Evolutionary conservation across 805 yeast genomes (phyloP).

Genomic region (Brettanomyces bruxellensis): DNA sequence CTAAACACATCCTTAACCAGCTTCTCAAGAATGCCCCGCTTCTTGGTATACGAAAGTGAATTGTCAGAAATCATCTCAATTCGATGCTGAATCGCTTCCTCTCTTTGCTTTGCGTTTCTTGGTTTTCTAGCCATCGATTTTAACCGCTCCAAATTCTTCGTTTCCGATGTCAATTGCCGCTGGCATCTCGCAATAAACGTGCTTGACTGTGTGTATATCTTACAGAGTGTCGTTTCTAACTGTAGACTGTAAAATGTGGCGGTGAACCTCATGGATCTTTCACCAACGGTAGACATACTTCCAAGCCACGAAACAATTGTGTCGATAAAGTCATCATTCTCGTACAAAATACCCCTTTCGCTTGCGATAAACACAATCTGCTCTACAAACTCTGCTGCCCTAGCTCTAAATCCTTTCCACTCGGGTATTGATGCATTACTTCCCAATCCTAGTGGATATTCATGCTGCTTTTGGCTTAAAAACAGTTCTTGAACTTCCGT

Average conservation of each 20-base stretch:
- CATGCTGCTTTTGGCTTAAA: conserved; percentile 52
- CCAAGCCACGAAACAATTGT: conserved; percentile 68
- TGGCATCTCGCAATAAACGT: conserved; percentile 33
- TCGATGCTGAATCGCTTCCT: conserved; percentile 29
- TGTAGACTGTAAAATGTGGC: conserved; percentile 51
- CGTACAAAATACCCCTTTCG: conserved; percentile 54
- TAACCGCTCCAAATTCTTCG: conserved; percentile 9
- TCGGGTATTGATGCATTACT: conserved; percentile 12
- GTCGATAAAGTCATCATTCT: conserved; percentile 35
- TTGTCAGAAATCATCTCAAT: conserved; percentile 37
- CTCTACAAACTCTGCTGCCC: conserved; percentile 47
- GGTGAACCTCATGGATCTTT: conserved; percentile 63
- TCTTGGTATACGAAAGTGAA: conserved; percentile 32
- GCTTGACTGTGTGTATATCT: conserved; percentile 30
- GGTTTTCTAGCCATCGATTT: conserved; percentile 13
- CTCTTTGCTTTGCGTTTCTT: conserved; percentile 25
- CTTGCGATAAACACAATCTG: conserved; percentile 43
- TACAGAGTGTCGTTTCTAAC: conserved; percentile 54
- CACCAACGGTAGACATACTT: conserved; percentile 57
- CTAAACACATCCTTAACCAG: conserved; percentile 58
- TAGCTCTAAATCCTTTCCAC: conserved; percentile 42
- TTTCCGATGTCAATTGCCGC: conserved; percentile 30
- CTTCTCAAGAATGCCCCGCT: conserved; percentile 44
- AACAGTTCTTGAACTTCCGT: conserved; percentile 62
- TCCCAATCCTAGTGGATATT: conserved; percentile 44